A percentile compares a stretch with the other conserved stretches of the same genome.
These are phyloP conservation scores for Halophytophthora polymorphica DNA, from an alignment of 352 stramenopile genomes.

Conservation along the genomic window DNA sequence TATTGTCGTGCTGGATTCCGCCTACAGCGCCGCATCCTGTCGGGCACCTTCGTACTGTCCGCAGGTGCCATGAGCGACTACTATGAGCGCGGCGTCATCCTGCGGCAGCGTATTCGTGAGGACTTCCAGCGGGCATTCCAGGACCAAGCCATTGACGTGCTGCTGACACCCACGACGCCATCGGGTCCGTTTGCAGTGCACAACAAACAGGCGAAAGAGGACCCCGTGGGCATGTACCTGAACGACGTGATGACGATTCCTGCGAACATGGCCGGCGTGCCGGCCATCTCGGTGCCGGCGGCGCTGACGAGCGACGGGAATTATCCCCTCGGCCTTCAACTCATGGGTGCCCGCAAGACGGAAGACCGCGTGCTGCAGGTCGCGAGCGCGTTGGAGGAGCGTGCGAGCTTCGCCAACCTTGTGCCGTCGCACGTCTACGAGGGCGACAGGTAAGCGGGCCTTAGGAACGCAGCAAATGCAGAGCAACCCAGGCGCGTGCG, in stretches of 20 bases:
- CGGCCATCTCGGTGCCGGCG: conserved; percentile 77
- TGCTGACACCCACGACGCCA: conserved; percentile 86
- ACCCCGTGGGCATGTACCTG: conserved; percentile 85
- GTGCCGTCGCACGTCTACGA: conserved; percentile 59
- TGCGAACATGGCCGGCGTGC: conserved; percentile 84
- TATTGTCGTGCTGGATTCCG: neutral
- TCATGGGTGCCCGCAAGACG: conserved; percentile 64
- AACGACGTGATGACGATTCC: conserved; percentile 93
- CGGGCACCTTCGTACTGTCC: conserved; percentile 89
- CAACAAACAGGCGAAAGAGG: conserved; percentile 51
- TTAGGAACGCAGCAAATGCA: neutral
- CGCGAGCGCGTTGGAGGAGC: conserved; percentile 61
- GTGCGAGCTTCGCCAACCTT: conserved; percentile 37
- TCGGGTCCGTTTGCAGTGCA: conserved; percentile 71
- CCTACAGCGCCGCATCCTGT: conserved; percentile 80
- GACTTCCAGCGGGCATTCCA: conserved; percentile 66
- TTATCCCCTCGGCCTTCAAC: conserved; percentile 74
- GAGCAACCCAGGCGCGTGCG: too few species aligned
- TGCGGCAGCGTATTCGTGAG: conserved; percentile 73
- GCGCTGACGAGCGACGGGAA: conserved; percentile 51
- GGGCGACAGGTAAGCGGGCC: conserved; percentile 14
- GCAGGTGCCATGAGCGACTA: conserved; percentile 86
- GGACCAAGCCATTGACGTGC: conserved; percentile 68
- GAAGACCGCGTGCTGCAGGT: conserved; percentile 66
- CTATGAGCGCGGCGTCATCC: conserved; percentile 84